phyloP scores from a whole-genome alignment of 1,139 yeast genomes.

The Geotrichum siamense region DNA sequence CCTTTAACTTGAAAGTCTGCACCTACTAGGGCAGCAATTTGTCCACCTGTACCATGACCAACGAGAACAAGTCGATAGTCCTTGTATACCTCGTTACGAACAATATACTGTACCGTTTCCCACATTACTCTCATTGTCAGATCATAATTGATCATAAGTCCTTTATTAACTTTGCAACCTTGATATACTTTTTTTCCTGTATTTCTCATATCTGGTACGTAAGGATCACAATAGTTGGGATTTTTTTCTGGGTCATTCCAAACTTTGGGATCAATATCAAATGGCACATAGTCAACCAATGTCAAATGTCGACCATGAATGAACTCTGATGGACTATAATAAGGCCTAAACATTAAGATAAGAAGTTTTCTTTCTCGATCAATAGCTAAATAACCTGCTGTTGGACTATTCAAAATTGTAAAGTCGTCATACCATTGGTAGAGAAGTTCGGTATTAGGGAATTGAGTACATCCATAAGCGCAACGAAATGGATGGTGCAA shows the following conservation, averaged over 20 bases:
- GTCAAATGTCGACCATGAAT: constrained; percentile 23
- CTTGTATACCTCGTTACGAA: constrained; percentile 34
- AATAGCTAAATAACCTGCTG: constrained; percentile 36
- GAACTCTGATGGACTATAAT: constrained; percentile 53
- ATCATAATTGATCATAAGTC: constrained; percentile 40
- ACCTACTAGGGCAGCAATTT: constrained; percentile 54
- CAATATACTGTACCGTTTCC: constrained; percentile 34
- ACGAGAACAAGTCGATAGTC: constrained; percentile 46
- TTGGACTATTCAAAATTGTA: constrained; percentile 2
- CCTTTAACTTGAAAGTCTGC: constrained; percentile 51
- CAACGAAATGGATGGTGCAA: constrained; percentile 17
- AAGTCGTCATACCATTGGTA: constrained; percentile 16
- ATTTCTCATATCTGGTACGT: constrained; percentile 34
- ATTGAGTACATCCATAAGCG: constrained; percentile 19
- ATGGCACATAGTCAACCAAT: constrained; percentile 13
- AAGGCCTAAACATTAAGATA: constrained; percentile 49
- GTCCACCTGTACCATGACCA: constrained; percentile 75
- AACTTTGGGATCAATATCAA: background rate
- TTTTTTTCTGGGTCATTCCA: constrained; percentile 4
- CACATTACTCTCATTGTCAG: constrained; percentile 36
- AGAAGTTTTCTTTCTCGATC: constrained; percentile 38
- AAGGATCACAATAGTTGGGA: constrained; percentile 45
- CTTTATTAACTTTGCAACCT: constrained; percentile 53
- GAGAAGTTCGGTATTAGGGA: constrained; percentile 18
- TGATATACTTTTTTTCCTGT: constrained; percentile 34